Conservation (phyloP, 495 filamentous ascomycete genomes). For the Friedmanniomyces simplex region DNA sequence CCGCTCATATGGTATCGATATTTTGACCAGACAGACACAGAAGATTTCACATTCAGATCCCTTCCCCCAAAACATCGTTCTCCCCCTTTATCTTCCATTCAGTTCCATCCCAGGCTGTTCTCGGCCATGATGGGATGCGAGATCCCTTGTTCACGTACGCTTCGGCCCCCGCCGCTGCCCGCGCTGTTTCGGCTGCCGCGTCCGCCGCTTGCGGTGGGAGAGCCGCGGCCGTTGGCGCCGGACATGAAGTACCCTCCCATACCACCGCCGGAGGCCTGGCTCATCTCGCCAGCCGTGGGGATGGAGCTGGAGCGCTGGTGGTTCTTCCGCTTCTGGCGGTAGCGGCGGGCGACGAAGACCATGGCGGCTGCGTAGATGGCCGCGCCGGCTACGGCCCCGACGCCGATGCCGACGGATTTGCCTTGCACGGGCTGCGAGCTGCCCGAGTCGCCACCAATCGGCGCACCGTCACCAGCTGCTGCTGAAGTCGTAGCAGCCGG, state of each 20-base stretch:
- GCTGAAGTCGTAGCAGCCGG: constrained; percentile 24
- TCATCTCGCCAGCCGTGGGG: constrained; percentile 21
- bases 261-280: constrained; percentile 13
- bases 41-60: too few species aligned
- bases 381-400: constrained; percentile 67
- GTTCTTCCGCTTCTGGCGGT: constrained; percentile 69
- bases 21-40: neutral
- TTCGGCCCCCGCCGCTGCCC: constrained; percentile 42
- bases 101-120: constrained; percentile 98
- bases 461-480: constrained; percentile 30
- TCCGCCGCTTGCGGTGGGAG: constrained; percentile 35
- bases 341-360: constrained; percentile 89
- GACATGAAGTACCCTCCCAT: constrained; percentile 22
- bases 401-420: constrained; percentile 74
- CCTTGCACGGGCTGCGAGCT: constrained; percentile 49
- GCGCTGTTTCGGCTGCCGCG: constrained; percentile 30
- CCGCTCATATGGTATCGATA: neutral
- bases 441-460: constrained; percentile 38
- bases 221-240: constrained; percentile 35
- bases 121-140: constrained; percentile 86
- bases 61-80: too few species aligned
- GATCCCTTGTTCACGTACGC: constrained; percentile 56
- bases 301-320: constrained; percentile 72
- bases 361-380: constrained; percentile 96
- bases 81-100: constrained; percentile 27